These are phyloP conservation scores for Silene vulgaris DNA, from an alignment of 179 eudicot species.

Conservation along the genomic window DNA sequence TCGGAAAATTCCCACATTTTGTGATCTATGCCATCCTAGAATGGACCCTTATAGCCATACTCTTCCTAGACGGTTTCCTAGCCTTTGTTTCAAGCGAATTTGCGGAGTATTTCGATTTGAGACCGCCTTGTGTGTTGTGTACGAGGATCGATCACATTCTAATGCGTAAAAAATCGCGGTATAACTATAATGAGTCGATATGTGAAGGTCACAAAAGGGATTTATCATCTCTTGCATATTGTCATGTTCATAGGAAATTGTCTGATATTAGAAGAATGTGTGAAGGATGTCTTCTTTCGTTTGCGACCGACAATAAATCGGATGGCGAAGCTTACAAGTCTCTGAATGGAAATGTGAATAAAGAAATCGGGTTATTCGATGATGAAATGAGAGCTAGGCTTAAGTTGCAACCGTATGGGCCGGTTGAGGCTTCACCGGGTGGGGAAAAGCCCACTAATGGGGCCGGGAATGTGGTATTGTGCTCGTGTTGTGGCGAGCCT, in stretches of 20 bases:
- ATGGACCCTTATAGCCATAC: slow-evolving; percentile 39
- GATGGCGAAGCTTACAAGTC: slow-evolving; percentile 23
- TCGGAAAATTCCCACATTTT: slow-evolving; percentile 61
- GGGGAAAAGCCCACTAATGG: slow-evolving; percentile 10
- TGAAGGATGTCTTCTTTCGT: slow-evolving; percentile 45
- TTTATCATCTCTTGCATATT: slow-evolving; percentile 43
- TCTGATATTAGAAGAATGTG: slow-evolving; percentile 44
- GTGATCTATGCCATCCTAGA: slow-evolving; percentile 65
- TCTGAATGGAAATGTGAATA: slow-evolving; percentile 20
- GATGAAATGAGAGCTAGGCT: slow-evolving; percentile 39
- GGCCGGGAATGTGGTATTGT: slow-evolving; percentile 27
- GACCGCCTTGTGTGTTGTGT: slow-evolving; percentile 38
- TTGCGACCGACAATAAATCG: slow-evolving; percentile 27
- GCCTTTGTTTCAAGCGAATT: slow-evolving; percentile 35
- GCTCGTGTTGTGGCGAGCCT: slow-evolving; percentile 86
- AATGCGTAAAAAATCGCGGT: slow-evolving; percentile 23
- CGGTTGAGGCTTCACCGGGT: slow-evolving; percentile 24
- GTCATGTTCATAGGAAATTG: slow-evolving; percentile 41
- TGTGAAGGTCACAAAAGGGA: slow-evolving; percentile 44
- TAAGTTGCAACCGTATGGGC: slow-evolving; percentile 19
- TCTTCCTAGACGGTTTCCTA: slow-evolving; percentile 37
- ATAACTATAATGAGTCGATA: slow-evolving; percentile 32
- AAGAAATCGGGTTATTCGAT: slow-evolving; percentile 49
- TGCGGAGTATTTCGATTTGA: slow-evolving; percentile 38
- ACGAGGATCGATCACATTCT: slow-evolving; percentile 40